Base-by-base conservation (phyloP, 139 green algal species). In the Closterium sp. region DNA sequence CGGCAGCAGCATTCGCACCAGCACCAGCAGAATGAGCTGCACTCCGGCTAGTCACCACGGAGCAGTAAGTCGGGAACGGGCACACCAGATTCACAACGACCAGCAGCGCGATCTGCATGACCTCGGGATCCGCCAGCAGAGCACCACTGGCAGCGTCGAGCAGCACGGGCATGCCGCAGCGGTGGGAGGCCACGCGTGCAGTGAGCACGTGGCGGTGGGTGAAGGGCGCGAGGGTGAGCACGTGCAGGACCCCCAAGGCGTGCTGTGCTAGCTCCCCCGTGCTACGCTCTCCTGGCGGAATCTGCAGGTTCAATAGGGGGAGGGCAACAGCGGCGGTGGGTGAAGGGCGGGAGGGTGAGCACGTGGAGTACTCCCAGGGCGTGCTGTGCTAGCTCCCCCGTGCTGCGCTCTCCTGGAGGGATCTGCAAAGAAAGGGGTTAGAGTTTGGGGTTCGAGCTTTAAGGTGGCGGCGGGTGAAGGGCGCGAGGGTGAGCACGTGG, bases 361-460 rank as follows among this genome's bases (percentile, higher is more conserved):
- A 5, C 42, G 42, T 98, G 97, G 89, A 98, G 95, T 70, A 95
- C 95, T 10, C 92, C 95, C 0, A 98, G 95, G 32, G 97, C 97
- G 88, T 97, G 95, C 2, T n/a, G n/a, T n/a, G 95, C 91, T 1
- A 97, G 97, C 19, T n/a, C n/a, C n/a, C n/a, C n/a, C n/a, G n/a
- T n/a, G n/a, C n/a, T n/a, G n/a, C n/a, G n/a, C n/a, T n/a, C n/a
- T n/a, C n/a, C n/a, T n/a, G n/a, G n/a, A n/a, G 45, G 45, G 45
- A 70, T n/a, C n/a, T n/a, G 90, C 32, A 38, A 4, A 38, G 2
- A 38, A 4, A 38, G 32, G 4, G 32, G 32, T 38, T 2, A 38
- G 32, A 7, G 32, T 38, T 4, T 2, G 4, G 32, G 32, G 2
- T 2, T 38, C 91, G 70, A 0, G 38, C 38, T n/a, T n/a, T n/a